Base-by-base conservation (phyloP, 129 eudicot genomes). In the Chrysanthemum lavandulifolium region DNA sequence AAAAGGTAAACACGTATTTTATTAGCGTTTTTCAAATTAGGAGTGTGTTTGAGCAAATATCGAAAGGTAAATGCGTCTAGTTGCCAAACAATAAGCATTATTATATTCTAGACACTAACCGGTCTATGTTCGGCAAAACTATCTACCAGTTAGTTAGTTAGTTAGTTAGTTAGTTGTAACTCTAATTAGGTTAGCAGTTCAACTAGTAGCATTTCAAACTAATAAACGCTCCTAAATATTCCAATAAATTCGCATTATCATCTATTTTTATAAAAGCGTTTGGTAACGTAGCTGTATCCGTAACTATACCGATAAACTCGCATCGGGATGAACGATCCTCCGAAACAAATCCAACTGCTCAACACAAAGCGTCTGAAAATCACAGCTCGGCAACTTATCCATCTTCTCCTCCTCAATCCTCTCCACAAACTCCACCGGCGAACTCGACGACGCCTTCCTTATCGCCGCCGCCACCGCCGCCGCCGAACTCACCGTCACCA, bases 371-470 rank as follows among this genome's bases (percentile, higher is more conserved):
- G 86, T 74, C 78, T 84, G 90, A 72, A 93, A 93, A 70, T 93
- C 97, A 51, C 87, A 80, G 52, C 98, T 87, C 8, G 98, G 98
- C 61, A 93, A 1, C 29, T 80, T 87, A 13, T 16, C 69, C 63
- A 83, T 78, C n/a, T 76, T 80, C 25, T 66, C 82, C 16, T 71
- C 71, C 71, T 87, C 90, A 55, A 79, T 81, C 78, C 82, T 85
- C 84, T 89, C 90, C 80, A 77, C 84, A 71, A 93, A 93, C 60
- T 93, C 96, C 73, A 93, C 96, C 59, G 98, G 95, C 14, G 98
- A 87, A 40, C 47, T 40, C 13, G 91, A 85, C 3, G 98, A 93
- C 19, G 88, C 92, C 71, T 81, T 83, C 47, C 95, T 86, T 5
- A 93, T 87, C 4, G 92, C 87, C 3, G 92, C 76, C 13, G 92